Percentiles rank a stretch among this genome's conserved stretches.
These are phyloP conservation scores for Pelargonium australe DNA, from an alignment of 441 rosid species.

Conservation along the genomic window DNA sequence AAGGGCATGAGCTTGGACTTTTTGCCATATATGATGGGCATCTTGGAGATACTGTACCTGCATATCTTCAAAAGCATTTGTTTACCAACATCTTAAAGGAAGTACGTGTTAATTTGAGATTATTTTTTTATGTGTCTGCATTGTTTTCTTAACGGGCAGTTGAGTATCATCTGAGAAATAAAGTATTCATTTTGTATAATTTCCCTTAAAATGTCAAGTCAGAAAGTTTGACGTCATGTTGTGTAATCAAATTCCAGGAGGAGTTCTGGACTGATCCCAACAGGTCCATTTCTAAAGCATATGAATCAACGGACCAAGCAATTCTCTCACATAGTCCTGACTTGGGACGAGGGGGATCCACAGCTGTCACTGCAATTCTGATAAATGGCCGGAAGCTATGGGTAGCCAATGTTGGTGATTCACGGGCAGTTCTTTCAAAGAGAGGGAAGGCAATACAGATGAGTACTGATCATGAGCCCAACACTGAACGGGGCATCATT, in stretches of 20 bases:
- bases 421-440: constrained; percentile 53
- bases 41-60: constrained; percentile 5
- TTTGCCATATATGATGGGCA: constrained; percentile 7
- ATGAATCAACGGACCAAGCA: constrained; percentile 51
- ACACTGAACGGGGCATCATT: constrained; percentile 46
- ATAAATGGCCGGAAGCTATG: constrained; percentile 46
- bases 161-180: too few species aligned
- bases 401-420: constrained; percentile 67
- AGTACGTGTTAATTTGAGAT: constrained; percentile 6
- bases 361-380: constrained; percentile 64
- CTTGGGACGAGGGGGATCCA: constrained; percentile 64
- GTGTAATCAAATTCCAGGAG: constrained; percentile 30
- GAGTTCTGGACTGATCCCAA: constrained; percentile 52
- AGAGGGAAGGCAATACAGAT: constrained; percentile 43
- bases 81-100: constrained; percentile 7
- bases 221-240: too few species aligned
- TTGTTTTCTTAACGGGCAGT: not conserved
- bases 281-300: constrained; percentile 49
- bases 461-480: constrained; percentile 59
- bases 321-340: constrained; percentile 50
- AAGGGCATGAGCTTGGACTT: constrained; percentile 7
- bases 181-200: too few species aligned
- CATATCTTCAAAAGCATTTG: constrained; percentile 6
- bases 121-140: not conserved
- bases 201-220: too few species aligned